Conservation (phyloP, 2,329 filamentous ascomycete genomes). For the Beauveria varroae region DNA sequence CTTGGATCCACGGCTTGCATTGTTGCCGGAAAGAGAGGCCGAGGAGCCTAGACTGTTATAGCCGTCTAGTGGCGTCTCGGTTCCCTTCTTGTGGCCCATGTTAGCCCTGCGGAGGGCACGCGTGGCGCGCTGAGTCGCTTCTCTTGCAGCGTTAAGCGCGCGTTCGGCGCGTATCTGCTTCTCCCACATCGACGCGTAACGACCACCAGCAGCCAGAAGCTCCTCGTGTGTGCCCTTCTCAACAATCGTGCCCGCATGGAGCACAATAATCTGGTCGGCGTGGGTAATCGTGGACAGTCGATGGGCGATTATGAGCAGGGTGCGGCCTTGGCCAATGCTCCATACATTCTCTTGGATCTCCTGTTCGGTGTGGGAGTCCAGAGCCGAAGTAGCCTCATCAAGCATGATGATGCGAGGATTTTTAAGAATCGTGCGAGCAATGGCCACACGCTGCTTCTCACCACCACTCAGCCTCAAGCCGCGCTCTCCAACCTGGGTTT, state of each 20-base stretch:
- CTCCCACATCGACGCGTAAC: slow-evolving; percentile 81
- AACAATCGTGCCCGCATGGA: slow-evolving; percentile 67
- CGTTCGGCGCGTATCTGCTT: slow-evolving; percentile 77
- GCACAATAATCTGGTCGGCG: slow-evolving; percentile 76
- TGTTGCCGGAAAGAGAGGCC: slow-evolving; percentile 30
- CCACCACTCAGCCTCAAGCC: slow-evolving; percentile 81
- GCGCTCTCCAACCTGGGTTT: slow-evolving; percentile 85
- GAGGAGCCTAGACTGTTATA: slow-evolving; percentile 40
- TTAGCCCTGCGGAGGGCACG: slow-evolving; percentile 40
- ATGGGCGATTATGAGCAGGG: slow-evolving; percentile 91
- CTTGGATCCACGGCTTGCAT: slow-evolving; percentile 23
- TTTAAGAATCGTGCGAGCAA: slow-evolving; percentile 88
- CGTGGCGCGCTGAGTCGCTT: slow-evolving; percentile 28
- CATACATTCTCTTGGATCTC: slow-evolving; percentile 84
- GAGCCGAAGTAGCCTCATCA: slow-evolving; percentile 85
- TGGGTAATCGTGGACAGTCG: slow-evolving; percentile 79
- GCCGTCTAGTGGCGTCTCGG: slow-evolving; percentile 37
- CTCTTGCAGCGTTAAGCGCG: slow-evolving; percentile 37
- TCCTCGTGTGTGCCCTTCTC: slow-evolving; percentile 76
- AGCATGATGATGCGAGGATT: slow-evolving; percentile 86
- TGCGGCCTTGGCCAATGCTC: slow-evolving; percentile 75
- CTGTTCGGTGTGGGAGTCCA: slow-evolving; percentile 88
- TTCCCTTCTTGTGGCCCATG: slow-evolving; percentile 32
- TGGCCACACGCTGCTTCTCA: slow-evolving; percentile 89
- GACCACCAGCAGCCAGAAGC: slow-evolving; percentile 60